Conservation (phyloP, 108 stramenopile genomes). For the Nitzschia sp. region DNA sequence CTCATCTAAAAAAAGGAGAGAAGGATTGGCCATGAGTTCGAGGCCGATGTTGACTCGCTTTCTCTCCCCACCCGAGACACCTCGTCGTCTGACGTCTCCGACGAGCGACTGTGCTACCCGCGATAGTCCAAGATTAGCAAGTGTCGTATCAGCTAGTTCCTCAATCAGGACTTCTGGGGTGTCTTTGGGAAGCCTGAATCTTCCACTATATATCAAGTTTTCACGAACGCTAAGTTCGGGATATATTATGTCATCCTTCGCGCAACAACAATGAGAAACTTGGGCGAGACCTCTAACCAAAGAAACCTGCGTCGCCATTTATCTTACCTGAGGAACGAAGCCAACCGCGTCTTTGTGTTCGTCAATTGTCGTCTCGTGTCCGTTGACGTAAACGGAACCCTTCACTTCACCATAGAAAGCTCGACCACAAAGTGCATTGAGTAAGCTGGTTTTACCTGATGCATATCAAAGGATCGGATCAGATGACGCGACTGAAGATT, state of each 20-base stretch:
- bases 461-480: neutral
- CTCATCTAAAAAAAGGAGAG: conserved; percentile 54
- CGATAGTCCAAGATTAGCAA: conserved; percentile 67
- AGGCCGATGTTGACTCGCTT: conserved; percentile 53
- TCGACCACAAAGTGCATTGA: conserved; percentile 73
- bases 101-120: conserved; percentile 58
- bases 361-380: conserved; percentile 37
- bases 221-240: conserved; percentile 67
- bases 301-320: too few species aligned
- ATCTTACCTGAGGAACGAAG: conserved; percentile 77
- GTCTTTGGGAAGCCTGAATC: conserved; percentile 42
- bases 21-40: conserved; percentile 48
- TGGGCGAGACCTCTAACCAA: too few species aligned
- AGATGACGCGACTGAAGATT: neutral
- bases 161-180: conserved; percentile 43
- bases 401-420: conserved; percentile 58
- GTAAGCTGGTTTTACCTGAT: conserved; percentile 60
- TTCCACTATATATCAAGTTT: conserved; percentile 55
- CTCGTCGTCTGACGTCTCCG: conserved; percentile 58
- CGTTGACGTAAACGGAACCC: conserved; percentile 65
- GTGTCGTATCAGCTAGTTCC: conserved; percentile 52
- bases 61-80: conserved; percentile 56
- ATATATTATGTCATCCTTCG: conserved; percentile 65
- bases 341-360: conserved; percentile 35
- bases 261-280: too few species aligned